A percentile compares a stretch with the other conserved stretches of the same genome.
phyloP scores from a whole-genome alignment of 2,329 filamentous ascomycete genomes.

The Pseudogymnoascus sp. region DNA sequence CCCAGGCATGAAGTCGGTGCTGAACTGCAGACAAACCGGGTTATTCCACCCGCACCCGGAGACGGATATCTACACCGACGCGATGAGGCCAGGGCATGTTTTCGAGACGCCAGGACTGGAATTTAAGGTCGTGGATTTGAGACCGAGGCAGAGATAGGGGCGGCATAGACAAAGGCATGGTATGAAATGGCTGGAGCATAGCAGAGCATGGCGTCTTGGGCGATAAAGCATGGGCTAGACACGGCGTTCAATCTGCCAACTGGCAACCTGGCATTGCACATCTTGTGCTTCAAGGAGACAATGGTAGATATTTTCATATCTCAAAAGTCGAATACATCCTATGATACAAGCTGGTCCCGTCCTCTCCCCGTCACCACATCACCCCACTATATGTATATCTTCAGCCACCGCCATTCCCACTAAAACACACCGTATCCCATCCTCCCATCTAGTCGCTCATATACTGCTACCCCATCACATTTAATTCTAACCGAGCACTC shows the following conservation, averaged over 20 bases:
- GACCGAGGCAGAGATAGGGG: conserved; percentile 20
- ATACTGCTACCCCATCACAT: not conserved
- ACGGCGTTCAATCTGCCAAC: conserved; percentile 2
- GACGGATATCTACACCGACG: conserved; percentile 33
- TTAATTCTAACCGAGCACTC: not conserved
- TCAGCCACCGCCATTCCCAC: not conserved
- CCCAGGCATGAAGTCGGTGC: conserved; percentile 77
- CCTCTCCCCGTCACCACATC: not conserved
- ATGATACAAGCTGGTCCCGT: not conserved
- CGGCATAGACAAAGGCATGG: not conserved
- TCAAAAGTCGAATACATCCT: not conserved
- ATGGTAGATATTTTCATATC: not conserved
- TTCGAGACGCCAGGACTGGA: conserved; percentile 48
- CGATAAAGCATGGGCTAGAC: not conserved
- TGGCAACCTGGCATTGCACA: not conserved
- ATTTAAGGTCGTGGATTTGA: conserved; percentile 61
- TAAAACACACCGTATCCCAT: not conserved
- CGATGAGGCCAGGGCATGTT: conserved; percentile 47
- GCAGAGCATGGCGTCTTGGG: conserved; percentile 14
- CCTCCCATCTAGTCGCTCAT: not conserved
- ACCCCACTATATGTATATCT: not conserved
- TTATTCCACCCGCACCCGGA: conserved; percentile 71
- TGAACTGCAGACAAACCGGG: conserved; percentile 68
- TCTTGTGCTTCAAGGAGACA: not conserved
- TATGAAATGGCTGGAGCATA: conserved; percentile 1